phyloP scores from a whole-genome alignment of 768 basidiomycete genomes.

The Mycena sanguinolenta region DNA sequence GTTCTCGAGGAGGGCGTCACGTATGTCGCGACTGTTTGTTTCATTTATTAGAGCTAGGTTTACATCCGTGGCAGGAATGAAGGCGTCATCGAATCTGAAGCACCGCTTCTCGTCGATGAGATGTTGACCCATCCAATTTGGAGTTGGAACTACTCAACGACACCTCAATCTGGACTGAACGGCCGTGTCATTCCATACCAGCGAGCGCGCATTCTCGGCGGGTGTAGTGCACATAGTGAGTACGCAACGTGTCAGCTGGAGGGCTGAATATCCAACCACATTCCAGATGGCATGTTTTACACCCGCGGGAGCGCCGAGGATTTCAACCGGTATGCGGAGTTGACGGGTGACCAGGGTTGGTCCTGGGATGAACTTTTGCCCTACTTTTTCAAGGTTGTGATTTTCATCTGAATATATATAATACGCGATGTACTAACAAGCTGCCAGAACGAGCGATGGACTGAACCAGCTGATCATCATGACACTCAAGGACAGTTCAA shows the following conservation, averaged over 20 bases:
- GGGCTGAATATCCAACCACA: neutral
- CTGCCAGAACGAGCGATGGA: constrained; percentile 52
- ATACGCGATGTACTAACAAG: neutral
- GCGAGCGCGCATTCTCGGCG: constrained; percentile 42
- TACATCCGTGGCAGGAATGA: constrained; percentile 3
- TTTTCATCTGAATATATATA: neutral
- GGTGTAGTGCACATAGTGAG: constrained; percentile 46
- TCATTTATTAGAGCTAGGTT: neutral
- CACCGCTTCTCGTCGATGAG: constrained; percentile 11
- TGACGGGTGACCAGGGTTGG: constrained; percentile 52
- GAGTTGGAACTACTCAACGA: constrained; percentile 36
- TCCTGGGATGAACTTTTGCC: constrained; percentile 48
- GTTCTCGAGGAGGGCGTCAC: constrained; percentile 31
- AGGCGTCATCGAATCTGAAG: constrained; percentile 19
- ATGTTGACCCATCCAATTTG: constrained; percentile 10
- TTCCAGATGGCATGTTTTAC: constrained; percentile 47
- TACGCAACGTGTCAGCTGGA: neutral
- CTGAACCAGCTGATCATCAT: constrained; percentile 52
- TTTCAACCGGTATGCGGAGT: constrained; percentile 45
- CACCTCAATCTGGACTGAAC: constrained; percentile 35
- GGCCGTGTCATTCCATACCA: constrained; percentile 21
- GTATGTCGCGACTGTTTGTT: neutral
- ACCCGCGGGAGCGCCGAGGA: constrained; percentile 50
- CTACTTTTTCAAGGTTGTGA: constrained; percentile 46
- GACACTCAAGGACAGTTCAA: constrained; percentile 53